These are phyloP conservation scores for Picea mariana DNA, from an alignment of 83 land plant species.

Conservation along the genomic window DNA sequence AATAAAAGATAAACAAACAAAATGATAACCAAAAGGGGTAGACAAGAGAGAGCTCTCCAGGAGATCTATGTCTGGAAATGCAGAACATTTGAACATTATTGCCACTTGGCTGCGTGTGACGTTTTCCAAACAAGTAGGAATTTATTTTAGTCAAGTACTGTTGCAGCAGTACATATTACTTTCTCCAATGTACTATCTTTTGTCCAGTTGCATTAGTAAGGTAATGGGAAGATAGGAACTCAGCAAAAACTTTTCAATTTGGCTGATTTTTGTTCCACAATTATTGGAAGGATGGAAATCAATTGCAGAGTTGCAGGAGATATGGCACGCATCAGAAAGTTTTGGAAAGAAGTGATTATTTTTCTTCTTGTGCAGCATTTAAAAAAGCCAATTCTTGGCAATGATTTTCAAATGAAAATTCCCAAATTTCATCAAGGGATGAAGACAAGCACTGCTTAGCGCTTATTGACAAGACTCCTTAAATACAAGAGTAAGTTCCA, in stretches of 20 bases:
- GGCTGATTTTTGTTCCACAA: not conserved
- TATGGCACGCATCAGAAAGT: conserved; percentile 3
- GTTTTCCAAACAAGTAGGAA: not conserved
- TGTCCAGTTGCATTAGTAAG: not conserved
- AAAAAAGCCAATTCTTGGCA: not conserved
- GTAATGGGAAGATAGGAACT: not conserved
- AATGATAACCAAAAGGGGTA: too few relatives aligned
- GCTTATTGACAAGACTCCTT: too few relatives aligned
- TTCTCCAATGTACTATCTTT: not conserved
- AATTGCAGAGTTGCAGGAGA: not conserved
- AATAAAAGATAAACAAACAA: too few relatives aligned
- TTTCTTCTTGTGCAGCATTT: not conserved
- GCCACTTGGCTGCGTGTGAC: not conserved
- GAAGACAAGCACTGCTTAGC: too few relatives aligned
- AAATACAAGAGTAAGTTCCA: too few relatives aligned
- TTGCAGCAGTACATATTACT: not conserved
- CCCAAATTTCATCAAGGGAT: too few relatives aligned
- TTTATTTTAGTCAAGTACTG: not conserved
- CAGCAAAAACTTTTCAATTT: not conserved
- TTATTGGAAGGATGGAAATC: not conserved
- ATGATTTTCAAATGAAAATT: not conserved
- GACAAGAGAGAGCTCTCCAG: too few relatives aligned
- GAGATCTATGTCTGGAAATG: too few relatives aligned
- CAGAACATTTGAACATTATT: too few relatives aligned
- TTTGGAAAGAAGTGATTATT: not conserved